Conservation (phyloP, 768 basidiomycete species). For the Botryobasidium botryosum region DNA sequence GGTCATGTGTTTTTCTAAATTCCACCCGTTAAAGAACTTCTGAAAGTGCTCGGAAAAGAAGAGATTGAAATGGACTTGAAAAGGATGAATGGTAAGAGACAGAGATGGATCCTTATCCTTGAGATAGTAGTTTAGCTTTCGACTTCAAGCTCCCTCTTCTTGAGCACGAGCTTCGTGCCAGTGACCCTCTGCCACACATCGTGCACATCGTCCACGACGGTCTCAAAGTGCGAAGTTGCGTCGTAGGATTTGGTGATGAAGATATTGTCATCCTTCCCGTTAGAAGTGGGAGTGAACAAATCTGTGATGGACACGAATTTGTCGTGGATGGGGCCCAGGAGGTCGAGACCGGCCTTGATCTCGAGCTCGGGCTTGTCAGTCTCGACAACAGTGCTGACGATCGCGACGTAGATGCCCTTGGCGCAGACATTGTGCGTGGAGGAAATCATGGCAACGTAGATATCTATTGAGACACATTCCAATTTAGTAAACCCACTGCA, state of each 20-base stretch:
- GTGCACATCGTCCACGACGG: constrained; percentile 91
- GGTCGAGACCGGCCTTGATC: constrained; percentile 77
- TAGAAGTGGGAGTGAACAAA: constrained; percentile 73
- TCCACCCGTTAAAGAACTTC: too few species aligned
- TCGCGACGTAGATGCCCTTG: constrained; percentile 87
- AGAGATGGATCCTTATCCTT: too few species aligned
- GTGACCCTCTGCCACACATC: constrained; percentile 87
- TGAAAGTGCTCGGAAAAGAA: too few species aligned
- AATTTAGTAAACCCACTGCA: constrained; percentile 6
- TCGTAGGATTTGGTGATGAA: constrained; percentile 98
- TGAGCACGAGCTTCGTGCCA: constrained; percentile 63
- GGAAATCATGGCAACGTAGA: constrained; percentile 96
- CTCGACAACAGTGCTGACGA: constrained; percentile 97
- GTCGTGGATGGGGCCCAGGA: constrained; percentile 84
- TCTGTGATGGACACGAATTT: constrained; percentile 87
- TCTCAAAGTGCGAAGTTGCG: constrained; percentile 98
- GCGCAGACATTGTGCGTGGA: constrained; percentile 96
- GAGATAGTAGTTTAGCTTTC: too few species aligned
- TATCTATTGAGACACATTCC: constrained; percentile 38
- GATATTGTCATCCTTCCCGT: constrained; percentile 73
- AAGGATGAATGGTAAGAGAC: too few species aligned
- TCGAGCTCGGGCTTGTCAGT: constrained; percentile 83
- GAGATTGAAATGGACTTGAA: too few species aligned
- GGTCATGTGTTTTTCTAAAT: too few species aligned
- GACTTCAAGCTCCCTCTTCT: constrained; percentile 84